Base-by-base conservation (phyloP, 805 yeast species). In the Osmozyma mogii region DNA sequence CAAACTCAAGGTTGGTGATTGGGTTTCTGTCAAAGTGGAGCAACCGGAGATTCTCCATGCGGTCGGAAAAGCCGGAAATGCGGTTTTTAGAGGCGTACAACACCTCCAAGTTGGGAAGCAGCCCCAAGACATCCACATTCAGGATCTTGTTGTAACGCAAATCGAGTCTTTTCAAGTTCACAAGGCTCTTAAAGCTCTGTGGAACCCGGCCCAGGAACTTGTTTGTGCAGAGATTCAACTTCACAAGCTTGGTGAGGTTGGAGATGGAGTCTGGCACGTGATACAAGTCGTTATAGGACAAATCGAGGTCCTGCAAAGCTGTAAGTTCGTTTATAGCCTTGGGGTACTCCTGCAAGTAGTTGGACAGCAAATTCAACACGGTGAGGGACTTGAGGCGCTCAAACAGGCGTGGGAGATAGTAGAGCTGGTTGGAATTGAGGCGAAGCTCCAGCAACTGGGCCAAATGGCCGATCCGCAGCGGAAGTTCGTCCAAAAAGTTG, bases 11-110 rank as follows among this genome's bases (percentile, higher is more conserved):
- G 34, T 72, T 68, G 0, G 95, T 85, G 32, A 87, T 72, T 4
- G 96, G 96, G 50, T 87, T 88, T 48, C 81, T 72, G 48, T 82
- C 87, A 27, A 87, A 61, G 46, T 79, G 82, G 23, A 88, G 62
- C 10, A 79, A 69, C 45, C 81, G 71, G 43, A 88, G 58, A 29
- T 70, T 70, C 18, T 72, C 70, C 45, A 84, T 70, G 27, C 68
- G 58, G 47, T 75, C 79, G 32, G 73, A 71, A 49, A 84, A 80
- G 10, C 72, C 70, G 0, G 94, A 75, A 9, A 87, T 78, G 36
- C 71, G 71, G 50, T 85, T 85, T 50, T 83, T 83, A 2, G 89
- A 70, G 6, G 84, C 73, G 43, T 76, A 75, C 15, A 82, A 57
- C n/a, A 76, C 78, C 49, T 82, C 89, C 36, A 85, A 58, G 32